Conservation (phyloP, 208 protist genomes). For the Naegleria lovaniensis region DNA sequence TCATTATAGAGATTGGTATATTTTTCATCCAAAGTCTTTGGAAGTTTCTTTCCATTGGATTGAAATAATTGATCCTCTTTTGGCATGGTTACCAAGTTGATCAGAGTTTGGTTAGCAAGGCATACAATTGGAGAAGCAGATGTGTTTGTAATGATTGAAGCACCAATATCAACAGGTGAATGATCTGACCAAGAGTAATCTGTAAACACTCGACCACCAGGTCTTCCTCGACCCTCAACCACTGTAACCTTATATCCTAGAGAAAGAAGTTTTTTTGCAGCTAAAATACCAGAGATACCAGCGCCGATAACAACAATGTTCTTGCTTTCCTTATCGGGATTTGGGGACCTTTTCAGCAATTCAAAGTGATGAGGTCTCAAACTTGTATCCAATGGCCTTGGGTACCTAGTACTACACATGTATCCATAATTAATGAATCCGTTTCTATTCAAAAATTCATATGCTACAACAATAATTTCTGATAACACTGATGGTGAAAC, state of each 20-base stretch:
- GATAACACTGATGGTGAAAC: neutral
- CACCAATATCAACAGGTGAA: conserved; percentile 4
- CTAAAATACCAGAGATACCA: conserved; percentile 8
- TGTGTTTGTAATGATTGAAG: neutral
- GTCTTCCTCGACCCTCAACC: neutral
- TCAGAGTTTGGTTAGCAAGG: neutral
- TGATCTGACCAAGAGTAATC: neutral
- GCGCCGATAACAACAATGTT: neutral
- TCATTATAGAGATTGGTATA: neutral
- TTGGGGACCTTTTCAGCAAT: neutral
- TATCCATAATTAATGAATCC: conserved; percentile 19
- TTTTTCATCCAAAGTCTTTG: neutral
- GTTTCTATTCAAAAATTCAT: neutral
- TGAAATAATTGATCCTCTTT: neutral
- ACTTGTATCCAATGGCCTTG: neutral
- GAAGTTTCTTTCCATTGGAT: neutral
- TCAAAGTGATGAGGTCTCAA: neutral
- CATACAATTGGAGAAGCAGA: neutral
- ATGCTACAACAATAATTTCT: neutral
- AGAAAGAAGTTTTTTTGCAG: neutral
- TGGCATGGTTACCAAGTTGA: neutral
- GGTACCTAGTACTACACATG: neutral
- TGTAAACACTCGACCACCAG: conserved; percentile 12
- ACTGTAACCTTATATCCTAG: conserved; percentile 27
- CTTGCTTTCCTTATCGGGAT: neutral